Evolutionary conservation across 345 rosid genomes (phyloP).

Genomic region (Abelmoschus esculentus): DNA sequence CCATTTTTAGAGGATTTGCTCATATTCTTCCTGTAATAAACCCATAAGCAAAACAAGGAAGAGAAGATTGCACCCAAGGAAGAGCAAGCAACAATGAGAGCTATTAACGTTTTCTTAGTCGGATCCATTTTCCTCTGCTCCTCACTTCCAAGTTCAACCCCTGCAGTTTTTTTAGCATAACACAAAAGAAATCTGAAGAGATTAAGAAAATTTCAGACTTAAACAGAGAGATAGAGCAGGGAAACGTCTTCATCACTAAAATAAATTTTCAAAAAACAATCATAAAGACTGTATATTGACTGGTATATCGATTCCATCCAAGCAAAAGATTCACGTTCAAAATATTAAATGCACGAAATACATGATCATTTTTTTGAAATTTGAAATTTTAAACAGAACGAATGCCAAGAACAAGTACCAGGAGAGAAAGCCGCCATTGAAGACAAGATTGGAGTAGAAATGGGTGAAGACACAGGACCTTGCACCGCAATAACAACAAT

Average conservation of each 20-base stretch:
- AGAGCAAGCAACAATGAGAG: constrained; percentile 51
- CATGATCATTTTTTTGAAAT: not conserved
- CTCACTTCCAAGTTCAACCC: constrained; percentile 32
- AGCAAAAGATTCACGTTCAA: not conserved
- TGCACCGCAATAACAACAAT: constrained; percentile 26
- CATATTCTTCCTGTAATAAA: constrained; percentile 34
- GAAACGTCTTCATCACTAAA: constrained; percentile 3
- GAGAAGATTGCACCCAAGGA: constrained; percentile 36
- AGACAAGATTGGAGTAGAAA: constrained; percentile 26
- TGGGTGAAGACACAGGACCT: constrained; percentile 27
- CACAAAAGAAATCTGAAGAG: not conserved
- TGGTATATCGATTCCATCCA: not conserved
- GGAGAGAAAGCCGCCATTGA: constrained; percentile 51
- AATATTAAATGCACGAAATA: constrained; percentile 19
- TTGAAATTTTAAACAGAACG: not conserved
- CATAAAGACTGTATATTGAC: not conserved
- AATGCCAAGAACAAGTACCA: no score
- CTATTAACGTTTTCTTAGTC: constrained; percentile 36
- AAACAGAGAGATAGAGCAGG: not conserved
- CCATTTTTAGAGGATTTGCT: constrained; percentile 29
- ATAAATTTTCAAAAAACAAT: not conserved
- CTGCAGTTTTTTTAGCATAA: constrained; percentile 22
- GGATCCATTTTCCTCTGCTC: constrained; percentile 29
- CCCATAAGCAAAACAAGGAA: constrained; percentile 42
- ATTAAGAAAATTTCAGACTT: not conserved